Percentiles rank a stretch among this genome's conserved stretches.
These are phyloP conservation scores for Huntiella bhutanensis DNA, from an alignment of 2,329 filamentous ascomycete genomes.

Conservation along the genomic window DNA sequence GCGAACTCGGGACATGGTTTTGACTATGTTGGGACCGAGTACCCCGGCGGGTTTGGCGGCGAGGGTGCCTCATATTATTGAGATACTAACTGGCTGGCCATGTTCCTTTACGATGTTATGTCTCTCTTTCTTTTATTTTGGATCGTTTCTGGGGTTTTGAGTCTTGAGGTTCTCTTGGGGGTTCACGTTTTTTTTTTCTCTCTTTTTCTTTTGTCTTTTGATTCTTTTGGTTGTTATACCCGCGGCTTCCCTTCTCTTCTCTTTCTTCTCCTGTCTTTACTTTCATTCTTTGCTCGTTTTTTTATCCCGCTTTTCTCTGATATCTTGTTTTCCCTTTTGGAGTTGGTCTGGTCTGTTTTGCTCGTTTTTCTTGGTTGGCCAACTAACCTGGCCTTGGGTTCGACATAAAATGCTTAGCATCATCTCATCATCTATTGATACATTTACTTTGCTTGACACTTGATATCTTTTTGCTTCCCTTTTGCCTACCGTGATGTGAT, in stretches of 20 bases:
- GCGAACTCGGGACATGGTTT: conserved; percentile 1
- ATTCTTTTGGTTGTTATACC: neutral
- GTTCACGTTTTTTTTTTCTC: neutral
- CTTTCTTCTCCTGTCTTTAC: neutral
- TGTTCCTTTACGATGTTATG: conserved; percentile 1
- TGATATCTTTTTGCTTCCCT: neutral
- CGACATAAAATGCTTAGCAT: too few species aligned
- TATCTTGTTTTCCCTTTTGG: neutral
- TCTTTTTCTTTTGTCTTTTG: neutral
- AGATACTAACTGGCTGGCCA: neutral
- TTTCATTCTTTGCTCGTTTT: neutral
- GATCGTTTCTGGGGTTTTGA: neutral
- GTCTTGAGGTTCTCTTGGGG: neutral
- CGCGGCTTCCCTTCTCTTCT: conserved; percentile 1
- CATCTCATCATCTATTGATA: too few species aligned
- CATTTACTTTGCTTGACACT: too few species aligned
- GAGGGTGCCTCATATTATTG: conserved; percentile 4
- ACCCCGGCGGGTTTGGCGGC: conserved; percentile 2
- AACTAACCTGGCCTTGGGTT: neutral
- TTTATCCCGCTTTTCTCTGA: neutral
- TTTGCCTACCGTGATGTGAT: neutral
- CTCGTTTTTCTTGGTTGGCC: neutral
- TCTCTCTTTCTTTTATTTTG: conserved; percentile 1
- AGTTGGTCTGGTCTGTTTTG: neutral
- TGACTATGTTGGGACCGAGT: conserved; percentile 7